Evolutionary conservation across 2,329 filamentous ascomycete genomes (phyloP).

Genomic region (Cordyceps cicadae): DNA sequence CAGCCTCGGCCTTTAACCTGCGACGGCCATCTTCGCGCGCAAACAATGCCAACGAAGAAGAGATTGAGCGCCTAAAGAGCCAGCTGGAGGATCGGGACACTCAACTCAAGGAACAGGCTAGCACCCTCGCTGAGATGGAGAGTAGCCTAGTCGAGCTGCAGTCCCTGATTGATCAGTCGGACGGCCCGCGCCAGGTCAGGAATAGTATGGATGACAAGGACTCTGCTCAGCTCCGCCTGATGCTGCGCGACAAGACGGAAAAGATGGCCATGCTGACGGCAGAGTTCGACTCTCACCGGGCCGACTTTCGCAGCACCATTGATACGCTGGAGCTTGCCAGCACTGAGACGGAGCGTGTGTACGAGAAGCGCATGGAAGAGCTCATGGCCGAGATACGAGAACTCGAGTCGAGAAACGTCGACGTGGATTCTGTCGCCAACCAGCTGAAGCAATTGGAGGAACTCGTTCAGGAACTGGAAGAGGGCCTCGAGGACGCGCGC

Average conservation of each 20-base stretch:
- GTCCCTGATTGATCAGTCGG: conserved; percentile 55
- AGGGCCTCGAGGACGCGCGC: conserved; percentile 89
- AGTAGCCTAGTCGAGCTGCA: conserved; percentile 71
- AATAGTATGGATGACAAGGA: conserved; percentile 60
- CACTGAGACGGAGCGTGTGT: conserved; percentile 90
- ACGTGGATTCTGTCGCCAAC: conserved; percentile 82
- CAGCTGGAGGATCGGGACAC: conserved; percentile 77
- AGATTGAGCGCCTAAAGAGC: conserved; percentile 62
- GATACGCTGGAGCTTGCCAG: conserved; percentile 94
- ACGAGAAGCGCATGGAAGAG: conserved; percentile 85
- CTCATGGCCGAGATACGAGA: conserved; percentile 77
- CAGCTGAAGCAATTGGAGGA: conserved; percentile 95
- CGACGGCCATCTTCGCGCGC: conserved; percentile 45
- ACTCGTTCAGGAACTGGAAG: conserved; percentile 91
- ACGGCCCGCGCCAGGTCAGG: conserved; percentile 32
- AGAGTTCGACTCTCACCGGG: conserved; percentile 89
- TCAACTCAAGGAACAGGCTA: conserved; percentile 81
- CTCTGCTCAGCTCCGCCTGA: conserved; percentile 64
- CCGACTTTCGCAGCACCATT: conserved; percentile 93
- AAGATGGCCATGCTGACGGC: conserved; percentile 88
- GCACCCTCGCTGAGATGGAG: conserved; percentile 83
- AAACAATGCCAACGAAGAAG: conserved; percentile 54
- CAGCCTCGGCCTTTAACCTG: conserved; percentile 45
- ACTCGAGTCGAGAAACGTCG: conserved; percentile 71
- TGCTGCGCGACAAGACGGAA: conserved; percentile 91